Evolutionary conservation across 345 rosid species (phyloP).

Genomic region (Salix viminalis): DNA sequence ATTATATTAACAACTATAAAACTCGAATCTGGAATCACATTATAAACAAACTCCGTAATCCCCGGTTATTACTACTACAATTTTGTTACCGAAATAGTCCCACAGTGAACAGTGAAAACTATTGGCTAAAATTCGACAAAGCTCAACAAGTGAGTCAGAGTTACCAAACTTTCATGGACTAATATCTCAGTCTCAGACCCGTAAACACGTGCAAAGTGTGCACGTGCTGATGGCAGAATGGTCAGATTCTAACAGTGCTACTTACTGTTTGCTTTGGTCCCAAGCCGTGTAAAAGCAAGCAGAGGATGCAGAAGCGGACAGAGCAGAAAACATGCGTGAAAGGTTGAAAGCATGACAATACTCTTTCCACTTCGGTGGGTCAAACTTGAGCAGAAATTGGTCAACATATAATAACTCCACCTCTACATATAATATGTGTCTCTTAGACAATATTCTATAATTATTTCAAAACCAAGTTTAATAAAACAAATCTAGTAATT

Average conservation of each 20-base stretch:
- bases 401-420: no score
- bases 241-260: not conserved
- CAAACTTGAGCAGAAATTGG: not conserved
- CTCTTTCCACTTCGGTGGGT: not conserved
- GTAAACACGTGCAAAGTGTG: not conserved
- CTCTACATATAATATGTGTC: no score
- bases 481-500: no score
- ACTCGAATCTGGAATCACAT: fast-evolving
- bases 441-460: no score
- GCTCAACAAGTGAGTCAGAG: no score
- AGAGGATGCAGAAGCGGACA: not conserved
- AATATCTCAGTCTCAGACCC: not conserved
- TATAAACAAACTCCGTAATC: no score
- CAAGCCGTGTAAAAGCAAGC: not conserved
- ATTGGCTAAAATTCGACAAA: no score
- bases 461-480: no score
- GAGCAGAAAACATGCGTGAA: not conserved
- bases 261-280: not conserved
- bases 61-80: no score
- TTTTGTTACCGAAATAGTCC: no score
- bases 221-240: not conserved
- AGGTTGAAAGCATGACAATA: not conserved
- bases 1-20: fast-evolving
- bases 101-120: no score
- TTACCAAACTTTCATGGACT: no score